These are phyloP conservation scores for Salix viminalis DNA, from an alignment of 345 rosid genomes.

Conservation along the genomic window DNA sequence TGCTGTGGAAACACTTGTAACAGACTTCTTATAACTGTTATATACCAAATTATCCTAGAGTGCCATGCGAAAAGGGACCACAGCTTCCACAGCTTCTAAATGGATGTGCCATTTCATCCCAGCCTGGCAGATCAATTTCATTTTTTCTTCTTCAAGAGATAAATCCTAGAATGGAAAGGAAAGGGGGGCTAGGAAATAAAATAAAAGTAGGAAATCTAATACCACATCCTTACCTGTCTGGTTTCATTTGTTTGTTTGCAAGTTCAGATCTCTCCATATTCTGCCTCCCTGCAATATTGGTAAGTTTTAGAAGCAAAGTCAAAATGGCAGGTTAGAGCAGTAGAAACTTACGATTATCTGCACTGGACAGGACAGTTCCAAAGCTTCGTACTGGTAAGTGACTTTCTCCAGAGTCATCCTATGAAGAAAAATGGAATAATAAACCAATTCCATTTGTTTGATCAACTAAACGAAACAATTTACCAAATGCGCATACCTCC, in stretches of 20 bases:
- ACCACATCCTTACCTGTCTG: constrained; percentile 42
- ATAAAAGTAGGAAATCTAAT: neutral
- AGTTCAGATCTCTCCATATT: constrained; percentile 33
- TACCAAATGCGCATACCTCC: constrained; percentile 40
- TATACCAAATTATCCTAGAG: neutral
- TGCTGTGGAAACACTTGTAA: neutral
- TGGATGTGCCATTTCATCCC: neutral
- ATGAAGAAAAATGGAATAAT: constrained; percentile 10
- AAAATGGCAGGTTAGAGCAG: constrained; percentile 2
- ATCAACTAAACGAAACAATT: neutral
- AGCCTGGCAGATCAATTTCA: neutral
- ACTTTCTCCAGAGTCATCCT: constrained; percentile 55
- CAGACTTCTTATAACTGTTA: neutral
- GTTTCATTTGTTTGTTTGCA: constrained; percentile 45
- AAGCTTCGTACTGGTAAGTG: constrained; percentile 58
- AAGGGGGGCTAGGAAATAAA: neutral
- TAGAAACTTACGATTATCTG: constrained; percentile 53
- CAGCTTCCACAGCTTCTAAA: neutral
- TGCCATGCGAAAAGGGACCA: neutral
- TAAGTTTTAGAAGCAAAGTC: constrained; percentile 10
- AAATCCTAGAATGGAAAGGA: neutral
- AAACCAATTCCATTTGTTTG: neutral
- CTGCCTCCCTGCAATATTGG: constrained; percentile 42
- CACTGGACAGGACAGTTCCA: constrained; percentile 64
- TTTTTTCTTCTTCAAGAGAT: neutral